These are phyloP conservation scores for Candida sanyaensis DNA, from an alignment of 1,139 yeast species.

Conservation along the genomic window DNA sequence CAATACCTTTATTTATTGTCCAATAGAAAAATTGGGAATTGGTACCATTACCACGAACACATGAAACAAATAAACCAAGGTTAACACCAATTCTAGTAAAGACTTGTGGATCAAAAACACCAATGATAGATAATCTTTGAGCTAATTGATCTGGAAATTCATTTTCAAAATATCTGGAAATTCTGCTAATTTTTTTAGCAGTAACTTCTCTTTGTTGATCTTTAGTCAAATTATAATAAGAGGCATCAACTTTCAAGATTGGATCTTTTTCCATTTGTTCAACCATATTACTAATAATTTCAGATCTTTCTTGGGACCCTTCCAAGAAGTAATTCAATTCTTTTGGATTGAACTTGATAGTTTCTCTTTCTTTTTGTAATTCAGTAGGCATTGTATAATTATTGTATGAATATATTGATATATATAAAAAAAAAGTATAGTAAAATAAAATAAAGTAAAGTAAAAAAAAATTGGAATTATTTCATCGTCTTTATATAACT, in stretches of 20 bases:
- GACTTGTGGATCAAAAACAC: slow-evolving; percentile 47
- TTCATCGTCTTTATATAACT: background rate
- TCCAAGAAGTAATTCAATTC: slow-evolving; percentile 48
- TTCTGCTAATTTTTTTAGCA: slow-evolving; percentile 41
- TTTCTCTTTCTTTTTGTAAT: slow-evolving; percentile 9
- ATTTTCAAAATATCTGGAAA: slow-evolving; percentile 43
- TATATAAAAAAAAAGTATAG: background rate
- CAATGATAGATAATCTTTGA: slow-evolving; percentile 37
- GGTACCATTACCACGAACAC: slow-evolving; percentile 51
- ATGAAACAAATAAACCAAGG: slow-evolving; percentile 46
- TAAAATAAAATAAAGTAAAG: background rate
- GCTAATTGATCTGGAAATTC: slow-evolving; percentile 36
- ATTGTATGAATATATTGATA: background rate
- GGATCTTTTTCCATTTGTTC: slow-evolving; percentile 54
- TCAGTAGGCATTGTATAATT: slow-evolving; percentile 1
- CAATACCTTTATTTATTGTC: slow-evolving; percentile 72
- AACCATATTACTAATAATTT: slow-evolving; percentile 29
- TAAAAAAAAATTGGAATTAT: background rate
- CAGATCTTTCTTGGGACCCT: slow-evolving; percentile 37
- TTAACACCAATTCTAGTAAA: slow-evolving; percentile 51
- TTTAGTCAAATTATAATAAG: slow-evolving; percentile 39
- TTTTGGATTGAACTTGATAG: slow-evolving; percentile 34
- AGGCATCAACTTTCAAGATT: slow-evolving; percentile 33
- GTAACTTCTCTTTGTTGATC: slow-evolving; percentile 43
- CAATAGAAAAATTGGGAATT: slow-evolving; percentile 63